Base-by-base conservation (phyloP, 2,329 filamentous ascomycete species). In the Botrytis deweyae region DNA sequence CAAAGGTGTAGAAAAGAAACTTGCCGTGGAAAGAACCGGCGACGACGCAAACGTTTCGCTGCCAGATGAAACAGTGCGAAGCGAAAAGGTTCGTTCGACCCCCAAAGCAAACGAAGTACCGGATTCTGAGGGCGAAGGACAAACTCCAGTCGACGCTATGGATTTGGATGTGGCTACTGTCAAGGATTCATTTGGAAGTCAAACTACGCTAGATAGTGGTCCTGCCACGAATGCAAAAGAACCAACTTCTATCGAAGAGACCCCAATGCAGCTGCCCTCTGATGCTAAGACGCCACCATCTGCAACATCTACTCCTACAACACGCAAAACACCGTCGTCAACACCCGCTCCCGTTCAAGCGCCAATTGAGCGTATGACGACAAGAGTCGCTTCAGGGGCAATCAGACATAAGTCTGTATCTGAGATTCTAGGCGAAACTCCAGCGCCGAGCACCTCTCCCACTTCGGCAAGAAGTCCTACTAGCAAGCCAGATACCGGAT, bases 331-430 rank as follows among this genome's bases (percentile, higher is more conserved):
- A n/a, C 68, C 79, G 33, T 73, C 82, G 44, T 72, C 75, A 25
- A 72, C 82, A 44, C 12, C 64, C 16, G 55, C 42, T 52, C 79
- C 84, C 12, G 38, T 25, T 33, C 66, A 69, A 58, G 38, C 40
- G 42, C 80, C 83, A 62, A 78, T 83, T 7, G 87, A 87, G 77
- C 86, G 90, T 44, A 91, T 91, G 83, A 91, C 90, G 18, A 93
- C 91, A 1, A 84, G 91, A 77, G 89, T 92, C 36, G 89, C 90
- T 4, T 92, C 92, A 16, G 91, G 91, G 61, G 89, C 90, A 4
- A 89, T 93, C 77, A 86, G 89, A 75, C 89, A 91, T 70, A 93
- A 93, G 79, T 92, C 91, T 8, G 90, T 93, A 7, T 91, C 89
- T 29, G 92, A 93, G 80, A 92, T 93, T 61, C 84, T 93, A 9